phyloP scores from a whole-genome alignment of 805 yeast genomes.

The Sugiyamaella smithiae region DNA sequence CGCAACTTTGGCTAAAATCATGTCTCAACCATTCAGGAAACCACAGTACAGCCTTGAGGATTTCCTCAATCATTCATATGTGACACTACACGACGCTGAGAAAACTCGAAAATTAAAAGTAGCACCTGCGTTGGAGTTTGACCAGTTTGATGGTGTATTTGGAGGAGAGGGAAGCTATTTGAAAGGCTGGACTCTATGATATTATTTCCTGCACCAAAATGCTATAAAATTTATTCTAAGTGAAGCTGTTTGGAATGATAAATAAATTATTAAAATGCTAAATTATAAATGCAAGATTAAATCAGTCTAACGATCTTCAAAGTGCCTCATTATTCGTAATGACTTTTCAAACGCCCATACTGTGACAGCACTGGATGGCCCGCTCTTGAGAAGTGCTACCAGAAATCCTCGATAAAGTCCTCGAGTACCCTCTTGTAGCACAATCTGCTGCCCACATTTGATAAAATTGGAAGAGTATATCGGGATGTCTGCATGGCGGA shows the following conservation, averaged over 20 bases:
- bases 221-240: background rate
- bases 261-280: background rate
- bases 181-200: conserved; percentile 18
- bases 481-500: conserved; percentile 20
- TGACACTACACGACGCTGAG: conserved; percentile 59
- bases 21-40: conserved; percentile 86
- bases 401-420: conserved; percentile 72
- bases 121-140: conserved; percentile 66
- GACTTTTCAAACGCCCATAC: conserved; percentile 58
- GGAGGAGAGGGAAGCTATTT: conserved; percentile 18
- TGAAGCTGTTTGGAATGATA: background rate
- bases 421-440: conserved; percentile 53
- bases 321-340: conserved; percentile 11
- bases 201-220: conserved; percentile 1
- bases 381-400: conserved; percentile 70
- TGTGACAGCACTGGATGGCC: conserved; percentile 66
- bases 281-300: background rate
- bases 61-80: conserved; percentile 87
- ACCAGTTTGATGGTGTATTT: conserved; percentile 24
- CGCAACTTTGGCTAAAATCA: conserved; percentile 84
- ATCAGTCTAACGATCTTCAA: background rate
- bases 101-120: conserved; percentile 31
- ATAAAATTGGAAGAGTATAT: conserved; percentile 27
- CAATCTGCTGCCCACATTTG: conserved; percentile 38
- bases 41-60: conserved; percentile 88